Conservation (phyloP, 179 eudicot species). For the Beta macrorhiza region DNA sequence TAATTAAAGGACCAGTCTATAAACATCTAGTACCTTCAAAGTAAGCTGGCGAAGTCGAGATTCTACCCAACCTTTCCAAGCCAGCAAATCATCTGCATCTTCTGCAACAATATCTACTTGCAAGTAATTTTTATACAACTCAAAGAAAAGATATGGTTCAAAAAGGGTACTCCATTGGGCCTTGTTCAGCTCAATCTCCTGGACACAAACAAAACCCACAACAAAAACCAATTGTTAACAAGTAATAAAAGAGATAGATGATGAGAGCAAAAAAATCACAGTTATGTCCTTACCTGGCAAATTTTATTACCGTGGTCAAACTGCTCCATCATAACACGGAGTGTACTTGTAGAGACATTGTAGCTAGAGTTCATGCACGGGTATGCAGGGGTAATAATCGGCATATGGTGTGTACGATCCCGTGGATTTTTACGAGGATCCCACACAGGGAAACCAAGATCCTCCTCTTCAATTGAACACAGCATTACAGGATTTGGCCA, state of each 20-base stretch:
- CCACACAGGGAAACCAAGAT: constrained; percentile 81
- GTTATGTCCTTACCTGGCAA: constrained; percentile 53
- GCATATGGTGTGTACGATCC: constrained; percentile 82
- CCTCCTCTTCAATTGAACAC: constrained; percentile 68
- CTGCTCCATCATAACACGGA: constrained; percentile 81
- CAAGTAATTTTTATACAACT: constrained; percentile 80
- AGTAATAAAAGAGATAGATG: background rate
- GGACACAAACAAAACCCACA: constrained; percentile 23
- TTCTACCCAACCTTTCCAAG: constrained; percentile 99
- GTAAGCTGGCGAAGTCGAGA: constrained; percentile 87
- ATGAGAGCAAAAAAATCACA: constrained; percentile 1
- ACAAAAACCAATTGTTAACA: constrained; percentile 10
- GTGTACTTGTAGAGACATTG: constrained; percentile 81
- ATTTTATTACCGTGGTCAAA: constrained; percentile 64
- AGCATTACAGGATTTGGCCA: constrained; percentile 95
- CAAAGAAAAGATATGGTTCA: constrained; percentile 72
- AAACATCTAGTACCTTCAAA: constrained; percentile 53
- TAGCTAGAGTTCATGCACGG: constrained; percentile 95
- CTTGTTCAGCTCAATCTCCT: constrained; percentile 78
- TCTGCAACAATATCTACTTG: constrained; percentile 83
- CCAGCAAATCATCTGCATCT: constrained; percentile 70
- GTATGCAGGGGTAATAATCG: constrained; percentile 87
- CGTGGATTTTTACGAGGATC: constrained; percentile 82
- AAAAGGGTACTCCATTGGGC: constrained; percentile 65
- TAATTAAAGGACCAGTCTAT: background rate